Conservation (phyloP, 805 yeast genomes). For the Zygosaccharomyces bailii region DNA sequence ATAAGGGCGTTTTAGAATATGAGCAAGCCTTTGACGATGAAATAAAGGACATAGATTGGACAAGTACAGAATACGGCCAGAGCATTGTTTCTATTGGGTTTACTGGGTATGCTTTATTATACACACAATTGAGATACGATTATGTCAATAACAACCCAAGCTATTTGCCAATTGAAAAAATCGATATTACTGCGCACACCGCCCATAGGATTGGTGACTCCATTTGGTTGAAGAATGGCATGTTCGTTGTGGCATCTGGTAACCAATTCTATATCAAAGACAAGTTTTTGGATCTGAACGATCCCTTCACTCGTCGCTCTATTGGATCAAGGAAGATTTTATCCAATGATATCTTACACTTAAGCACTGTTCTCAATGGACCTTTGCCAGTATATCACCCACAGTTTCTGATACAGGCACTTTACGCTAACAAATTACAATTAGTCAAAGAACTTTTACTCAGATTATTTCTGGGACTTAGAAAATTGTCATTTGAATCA, state of each 20-base stretch:
- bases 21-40: slow-evolving; percentile 39
- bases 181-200: slow-evolving; percentile 69
- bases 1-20: slow-evolving; percentile 63
- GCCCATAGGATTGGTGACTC: slow-evolving; percentile 85
- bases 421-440: slow-evolving; percentile 57
- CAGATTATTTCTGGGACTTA: slow-evolving; percentile 48
- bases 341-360: slow-evolving; percentile 54
- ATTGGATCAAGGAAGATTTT: slow-evolving; percentile 59
- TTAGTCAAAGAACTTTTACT: slow-evolving; percentile 57
- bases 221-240: slow-evolving; percentile 77
- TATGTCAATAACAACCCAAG: slow-evolving; percentile 79
- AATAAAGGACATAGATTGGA: slow-evolving; percentile 84
- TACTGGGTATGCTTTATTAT: slow-evolving; percentile 55
- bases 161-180: slow-evolving; percentile 68
- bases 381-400: slow-evolving; percentile 91
- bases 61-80: slow-evolving; percentile 59
- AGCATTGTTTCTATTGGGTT: slow-evolving; percentile 83
- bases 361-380: slow-evolving; percentile 79
- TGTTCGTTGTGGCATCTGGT: slow-evolving; percentile 80
- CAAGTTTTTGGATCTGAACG: slow-evolving; percentile 55
- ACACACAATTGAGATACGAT: slow-evolving; percentile 82
- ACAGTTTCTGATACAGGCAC: slow-evolving; percentile 71
- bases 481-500: slow-evolving; percentile 49
- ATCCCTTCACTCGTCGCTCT: slow-evolving; percentile 49
- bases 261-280: slow-evolving; percentile 85